A percentile compares a stretch with the other conserved stretches of the same genome.
Conservation (phyloP, 2,329 filamentous ascomycete genomes). For the Aspergillus sclerotialis region DNA sequence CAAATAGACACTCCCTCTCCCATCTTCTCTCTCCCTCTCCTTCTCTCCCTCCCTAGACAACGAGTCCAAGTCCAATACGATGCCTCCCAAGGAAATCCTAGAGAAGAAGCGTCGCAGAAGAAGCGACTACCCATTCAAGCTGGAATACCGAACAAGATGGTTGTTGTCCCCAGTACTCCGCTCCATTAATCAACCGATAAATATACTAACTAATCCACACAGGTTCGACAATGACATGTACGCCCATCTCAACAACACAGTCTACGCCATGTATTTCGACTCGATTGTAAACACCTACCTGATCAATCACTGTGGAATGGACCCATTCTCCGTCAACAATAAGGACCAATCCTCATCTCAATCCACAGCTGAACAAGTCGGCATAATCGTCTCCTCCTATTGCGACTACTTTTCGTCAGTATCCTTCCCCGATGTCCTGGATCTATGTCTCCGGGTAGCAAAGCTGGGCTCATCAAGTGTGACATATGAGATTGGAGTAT, state of each 20-base stretch:
- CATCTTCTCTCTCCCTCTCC: no score
- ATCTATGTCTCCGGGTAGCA: conserved; percentile 74
- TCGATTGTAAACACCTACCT: conserved; percentile 86
- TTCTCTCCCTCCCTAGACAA: no score
- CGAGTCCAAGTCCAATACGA: no score
- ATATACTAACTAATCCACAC: neutral
- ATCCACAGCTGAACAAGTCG: conserved; percentile 51
- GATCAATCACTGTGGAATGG: conserved; percentile 66
- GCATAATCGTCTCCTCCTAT: conserved; percentile 76
- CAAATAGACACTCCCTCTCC: no score
- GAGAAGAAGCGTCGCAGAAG: conserved; percentile 57
- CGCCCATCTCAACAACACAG: conserved; percentile 83
- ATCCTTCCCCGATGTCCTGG: conserved; percentile 72
- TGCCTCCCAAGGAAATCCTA: conserved; percentile 23
- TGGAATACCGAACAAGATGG: conserved; percentile 86
- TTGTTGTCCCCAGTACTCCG: conserved; percentile 28
- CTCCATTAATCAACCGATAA: neutral
- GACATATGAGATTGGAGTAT: conserved; percentile 82
- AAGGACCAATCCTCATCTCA: neutral
- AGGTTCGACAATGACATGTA: conserved; percentile 96
- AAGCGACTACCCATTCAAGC: conserved; percentile 67
- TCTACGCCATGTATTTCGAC: conserved; percentile 84
- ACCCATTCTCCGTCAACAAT: conserved; percentile 55
- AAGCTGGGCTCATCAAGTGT: conserved; percentile 82
- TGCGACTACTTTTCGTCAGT: conserved; percentile 80